Base-by-base conservation (phyloP, 2,329 filamentous ascomycete species). In the Colletotrichum trifolii region DNA sequence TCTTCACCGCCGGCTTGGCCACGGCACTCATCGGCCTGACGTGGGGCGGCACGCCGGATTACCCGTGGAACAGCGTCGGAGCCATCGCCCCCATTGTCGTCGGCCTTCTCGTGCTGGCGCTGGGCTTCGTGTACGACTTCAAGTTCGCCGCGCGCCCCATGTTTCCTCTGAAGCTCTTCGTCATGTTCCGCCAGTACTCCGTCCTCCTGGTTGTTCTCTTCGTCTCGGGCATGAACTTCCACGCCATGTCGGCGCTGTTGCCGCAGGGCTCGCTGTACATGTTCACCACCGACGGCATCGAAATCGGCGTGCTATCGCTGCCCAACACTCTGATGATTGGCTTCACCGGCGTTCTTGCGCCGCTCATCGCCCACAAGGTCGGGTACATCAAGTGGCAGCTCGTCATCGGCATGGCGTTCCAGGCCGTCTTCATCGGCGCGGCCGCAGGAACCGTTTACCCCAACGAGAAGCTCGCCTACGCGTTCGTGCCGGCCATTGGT, bases 261-360 rank as follows among this genome's bases (percentile, higher is more conserved):
- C 73, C 73, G 1, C 74, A 76, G 63, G 72, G 67, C 8, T 71
- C 72, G 1, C 57, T 75, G 1, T 75, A 72, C 67, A 73, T 75
- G 69, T 76, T 72, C 56, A 75, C 73, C 45, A 71, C 70, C 15
- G 69, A 76, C 34, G 69, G 69, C 8, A 66, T 74, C 25, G 35
- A 69, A 43, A 73, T 76, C 9, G 74, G 74, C 4, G 35, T 57
- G 1, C 49, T 67, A 4, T 58, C 62, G 13, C 57, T 67, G 0
- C 65, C 65, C 0, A 61, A 54, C 15, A 67, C 48, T 8, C 3
- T 63, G 15, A 67, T 67, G 53, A 55, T 53, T 5, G 53, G 57
- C 10, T 50, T 67, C 33, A 57, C 58, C 4, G 55, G 66, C 8
- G 56, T 66, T 2, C 42, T 76, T 25, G 60, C 74, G 6, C 74